Evolutionary conservation across 2,329 filamentous ascomycete genomes (phyloP).

Genomic region (Hymenoscyphus fraxineus): DNA sequence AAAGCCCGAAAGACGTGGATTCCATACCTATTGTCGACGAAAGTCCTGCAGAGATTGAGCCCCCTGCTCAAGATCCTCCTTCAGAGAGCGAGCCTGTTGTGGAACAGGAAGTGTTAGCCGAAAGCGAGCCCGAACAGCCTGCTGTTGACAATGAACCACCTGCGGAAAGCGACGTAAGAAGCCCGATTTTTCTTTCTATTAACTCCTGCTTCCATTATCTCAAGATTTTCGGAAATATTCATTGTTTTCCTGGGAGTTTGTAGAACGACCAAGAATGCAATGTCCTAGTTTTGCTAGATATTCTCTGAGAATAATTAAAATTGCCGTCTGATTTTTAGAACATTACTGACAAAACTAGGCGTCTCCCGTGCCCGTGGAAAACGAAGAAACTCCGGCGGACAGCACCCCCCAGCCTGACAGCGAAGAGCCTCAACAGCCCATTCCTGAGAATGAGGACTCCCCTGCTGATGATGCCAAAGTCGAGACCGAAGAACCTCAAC

Average conservation of each 20-base stretch:
- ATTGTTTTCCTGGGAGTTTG: too few species aligned
- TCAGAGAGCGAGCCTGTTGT: background rate
- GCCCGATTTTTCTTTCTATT: too few species aligned
- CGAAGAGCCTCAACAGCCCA: background rate
- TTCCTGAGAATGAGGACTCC: background rate
- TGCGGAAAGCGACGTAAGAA: background rate
- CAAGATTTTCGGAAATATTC: too few species aligned
- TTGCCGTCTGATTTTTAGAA: too few species aligned
- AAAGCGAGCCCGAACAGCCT: background rate
- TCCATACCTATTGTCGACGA: slow-evolving; percentile 1
- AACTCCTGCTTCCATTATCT: too few species aligned
- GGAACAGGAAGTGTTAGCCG: background rate
- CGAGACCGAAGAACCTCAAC: background rate
- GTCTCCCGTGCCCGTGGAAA: background rate
- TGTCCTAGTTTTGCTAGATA: too few species aligned
- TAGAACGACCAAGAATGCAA: too few species aligned
- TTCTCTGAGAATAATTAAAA: too few species aligned
- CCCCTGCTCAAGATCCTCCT: background rate
- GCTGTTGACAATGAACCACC: background rate
- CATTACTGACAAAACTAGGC: too few species aligned
- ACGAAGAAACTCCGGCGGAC: background rate
- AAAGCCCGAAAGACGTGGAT: background rate
- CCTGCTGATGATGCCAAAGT: too few species aligned
- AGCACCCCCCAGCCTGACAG: background rate
- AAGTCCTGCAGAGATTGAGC: background rate